phyloP scores from a whole-genome alignment of 345 rosid genomes.

The Salix koriyanagi region DNA sequence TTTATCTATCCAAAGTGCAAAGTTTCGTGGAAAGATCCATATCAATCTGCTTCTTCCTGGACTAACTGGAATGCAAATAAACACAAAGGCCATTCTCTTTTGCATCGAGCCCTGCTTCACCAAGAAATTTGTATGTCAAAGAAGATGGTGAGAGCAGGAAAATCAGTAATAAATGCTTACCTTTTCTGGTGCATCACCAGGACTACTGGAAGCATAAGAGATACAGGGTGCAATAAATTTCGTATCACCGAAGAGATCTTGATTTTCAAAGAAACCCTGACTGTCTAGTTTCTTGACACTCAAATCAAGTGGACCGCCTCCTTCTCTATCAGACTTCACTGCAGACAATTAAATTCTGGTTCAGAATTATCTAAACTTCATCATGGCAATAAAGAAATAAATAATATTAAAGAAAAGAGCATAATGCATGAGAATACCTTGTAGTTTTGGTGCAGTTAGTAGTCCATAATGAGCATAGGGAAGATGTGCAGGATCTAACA shows the following conservation, averaged over 20 bases:
- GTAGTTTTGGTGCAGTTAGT: conserved; percentile 38
- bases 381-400: too few relatives aligned
- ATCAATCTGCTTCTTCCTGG: conserved; percentile 85
- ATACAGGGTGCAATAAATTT: conserved; percentile 70
- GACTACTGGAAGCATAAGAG: conserved; percentile 44
- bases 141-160: not conserved
- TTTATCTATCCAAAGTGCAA: conserved; percentile 61
- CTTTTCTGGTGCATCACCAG: conserved; percentile 33
- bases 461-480: conserved; percentile 86
- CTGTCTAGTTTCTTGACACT: conserved; percentile 43
- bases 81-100: conserved; percentile 51
- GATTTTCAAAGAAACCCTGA: conserved; percentile 54
- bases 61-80: conserved; percentile 82
- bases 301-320: conserved; percentile 67
- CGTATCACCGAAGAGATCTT: conserved; percentile 48
- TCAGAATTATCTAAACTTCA: too few relatives aligned
- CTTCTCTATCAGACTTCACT: conserved; percentile 80
- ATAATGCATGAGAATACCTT: conserved; percentile 18
- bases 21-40: conserved; percentile 77
- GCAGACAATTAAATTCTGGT: conserved; percentile 3
- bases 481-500: conserved; percentile 94
- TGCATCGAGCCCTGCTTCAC: conserved; percentile 25
- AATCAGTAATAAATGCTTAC: conserved; percentile 18
- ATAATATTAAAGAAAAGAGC: too few relatives aligned
- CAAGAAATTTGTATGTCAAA: not conserved